Evolutionary conservation across 306 rosid species (phyloP), one percentile per base, ranked within the genome.

Genomic region (Glycine latifolia): DNA sequence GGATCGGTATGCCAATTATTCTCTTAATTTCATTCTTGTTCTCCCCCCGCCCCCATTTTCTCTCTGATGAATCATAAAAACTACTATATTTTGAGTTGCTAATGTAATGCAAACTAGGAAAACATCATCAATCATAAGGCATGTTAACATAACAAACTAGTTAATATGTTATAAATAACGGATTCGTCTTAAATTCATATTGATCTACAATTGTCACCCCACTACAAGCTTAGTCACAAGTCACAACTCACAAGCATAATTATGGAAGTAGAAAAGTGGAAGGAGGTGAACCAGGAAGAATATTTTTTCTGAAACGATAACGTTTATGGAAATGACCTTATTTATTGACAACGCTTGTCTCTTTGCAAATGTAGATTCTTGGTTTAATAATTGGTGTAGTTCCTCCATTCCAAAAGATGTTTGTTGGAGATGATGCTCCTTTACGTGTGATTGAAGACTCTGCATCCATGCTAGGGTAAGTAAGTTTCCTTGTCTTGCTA

Each of bases 381-480:
- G 89, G 87, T 49, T 31, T 83, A 46, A 66, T 77, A 17, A 47
- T 86, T 5, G 89, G 85, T 39, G 46, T 41, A 56, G 81, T 72
- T 37, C 61, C 89, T 76, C 81, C 43, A 10, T 48, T 86, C 65
- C 75, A 14, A 59, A 80, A 59, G 71, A 7, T 46, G 67, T 47
- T 87, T 14, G 63, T 87, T 11, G 83, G 87, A 5, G 83, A 80
- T 67, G n/a, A 17, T 33, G 87, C 85, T 67, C 79, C 87, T 33
- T 73, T 87, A n/a, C 81, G 56, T 33, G 83, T 74, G 2, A 16
- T 87, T 58, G 63, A 76, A 74, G 84, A 61, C 50, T 83, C 89
- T 44, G 56, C 47, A 74, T 71, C 81, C 77, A 71, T 80, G 87
- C 3, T 87, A 13, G 89, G 89, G 85, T 83, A 83, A 48, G 85